phyloP scores from a whole-genome alignment of 768 basidiomycete species.

The Leucogyrophana mollusca region DNA sequence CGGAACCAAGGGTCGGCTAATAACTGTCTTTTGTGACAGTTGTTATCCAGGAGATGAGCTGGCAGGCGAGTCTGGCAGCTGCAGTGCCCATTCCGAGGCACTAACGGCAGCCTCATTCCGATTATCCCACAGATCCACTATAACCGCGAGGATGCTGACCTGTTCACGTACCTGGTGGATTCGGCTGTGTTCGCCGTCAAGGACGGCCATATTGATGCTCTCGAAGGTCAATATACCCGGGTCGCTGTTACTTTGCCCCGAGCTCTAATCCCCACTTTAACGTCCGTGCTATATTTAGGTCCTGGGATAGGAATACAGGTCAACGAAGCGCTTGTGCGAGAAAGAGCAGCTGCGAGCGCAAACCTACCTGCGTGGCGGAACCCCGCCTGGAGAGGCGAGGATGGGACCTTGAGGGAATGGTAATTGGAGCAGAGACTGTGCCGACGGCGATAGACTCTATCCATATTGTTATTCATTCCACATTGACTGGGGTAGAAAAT shows the following conservation, averaged over 20 bases:
- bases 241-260: constrained; percentile 1
- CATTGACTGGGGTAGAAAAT: too few species aligned
- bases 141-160: constrained; percentile 56
- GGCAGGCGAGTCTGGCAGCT: constrained; percentile 39
- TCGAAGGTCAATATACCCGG: constrained; percentile 32
- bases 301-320: constrained; percentile 63
- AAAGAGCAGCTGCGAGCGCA: constrained; percentile 16
- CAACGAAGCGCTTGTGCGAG: constrained; percentile 53
- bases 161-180: constrained; percentile 57
- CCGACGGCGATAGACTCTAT: too few species aligned
- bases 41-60: constrained; percentile 66
- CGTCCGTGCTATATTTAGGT: constrained; percentile 26
- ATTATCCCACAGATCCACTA: constrained; percentile 74
- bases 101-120: not conserved
- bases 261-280: constrained; percentile 1
- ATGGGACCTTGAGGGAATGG: constrained; percentile 58
- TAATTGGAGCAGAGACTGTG: constrained; percentile 15
- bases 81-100: not conserved
- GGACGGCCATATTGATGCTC: constrained; percentile 48
- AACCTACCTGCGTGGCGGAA: constrained; percentile 20
- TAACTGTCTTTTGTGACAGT: constrained; percentile 29
- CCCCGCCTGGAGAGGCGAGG: constrained; percentile 53
- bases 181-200: constrained; percentile 51
- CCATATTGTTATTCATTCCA: too few species aligned
- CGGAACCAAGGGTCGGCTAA: too few species aligned